Evolutionary conservation across 1,284 basidiomycete species (phyloP), one percentile per base, ranked within the genome.

Genomic region (Rugosomyces carneus): DNA sequence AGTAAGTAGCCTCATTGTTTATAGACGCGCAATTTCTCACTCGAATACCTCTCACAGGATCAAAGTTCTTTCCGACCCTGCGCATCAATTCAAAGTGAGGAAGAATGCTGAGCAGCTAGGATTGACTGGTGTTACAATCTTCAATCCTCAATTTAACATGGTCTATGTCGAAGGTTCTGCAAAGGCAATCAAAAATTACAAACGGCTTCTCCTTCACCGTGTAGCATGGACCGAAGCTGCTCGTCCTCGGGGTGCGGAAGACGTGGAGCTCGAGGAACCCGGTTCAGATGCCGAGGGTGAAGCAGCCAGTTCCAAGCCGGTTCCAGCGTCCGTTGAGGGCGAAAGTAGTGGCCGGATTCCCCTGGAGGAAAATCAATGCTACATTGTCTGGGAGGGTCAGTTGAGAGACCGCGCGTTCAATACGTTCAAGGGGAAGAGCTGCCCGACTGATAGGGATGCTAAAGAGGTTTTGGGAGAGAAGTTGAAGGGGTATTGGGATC

Each of bases 181-280:
- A 29, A 94, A 91, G 66, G 87, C 84, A 50, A 79, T 97, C 55
- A 86, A 88, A 59, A 81, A 85, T 52, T 99, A 96, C 69, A 92
- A 88, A 58, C 78, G 84, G 21, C 72, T 99, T 42, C 88, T 99
- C 89, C 60, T 89, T 34, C 69, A 83, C 40, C 88, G 96, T 41
- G 92, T 99, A 41, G 84, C 88, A 31, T 99, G 95, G 95, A 96
- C 89, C 0, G 92, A 97, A 62, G 80, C 90, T 32, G 89, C 92
- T 0, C 78, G 90, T 19, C 81, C 89, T 11, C 75, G 88, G 23
- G 85, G 80, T 27, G 77, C 65, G 2, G 81, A 82, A 50, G 81
- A 84, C 5, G 81, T 81, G n/a, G 84, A 81, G 49, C 60, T 84
- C 10, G 78, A 78, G 31, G 71, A 71, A 1, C 73, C 66, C 2